phyloP scores from a whole-genome alignment of 495 filamentous ascomycete genomes.

The Paragyromitra xinjiangensis region DNA sequence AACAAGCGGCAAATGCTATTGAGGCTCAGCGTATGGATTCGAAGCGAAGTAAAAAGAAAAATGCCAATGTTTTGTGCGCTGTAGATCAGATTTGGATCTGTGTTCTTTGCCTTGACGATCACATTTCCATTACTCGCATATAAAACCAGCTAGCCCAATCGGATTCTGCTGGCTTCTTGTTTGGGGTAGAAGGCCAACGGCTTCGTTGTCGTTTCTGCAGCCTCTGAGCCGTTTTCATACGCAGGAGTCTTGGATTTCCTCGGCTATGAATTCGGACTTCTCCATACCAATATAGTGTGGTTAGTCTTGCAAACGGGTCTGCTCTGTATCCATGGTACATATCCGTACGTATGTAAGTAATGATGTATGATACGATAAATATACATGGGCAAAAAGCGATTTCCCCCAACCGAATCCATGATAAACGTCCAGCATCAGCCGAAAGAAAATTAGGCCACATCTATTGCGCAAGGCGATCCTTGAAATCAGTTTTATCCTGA shows the following conservation, averaged over 20 bases:
- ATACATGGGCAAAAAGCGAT: slow-evolving; percentile 38
- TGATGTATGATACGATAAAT: slow-evolving; percentile 37
- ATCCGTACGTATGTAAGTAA: slow-evolving; percentile 43
- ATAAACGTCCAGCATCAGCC: slow-evolving; percentile 33
- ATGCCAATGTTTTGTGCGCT: slow-evolving; percentile 31
- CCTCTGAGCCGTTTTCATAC: slow-evolving; percentile 39
- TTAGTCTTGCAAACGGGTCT: slow-evolving; percentile 38
- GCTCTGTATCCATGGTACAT: slow-evolving; percentile 47
- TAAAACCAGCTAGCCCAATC: slow-evolving; percentile 42
- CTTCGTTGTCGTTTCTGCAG: slow-evolving; percentile 31
- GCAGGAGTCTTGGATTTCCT: slow-evolving; percentile 7
- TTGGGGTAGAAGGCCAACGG: slow-evolving; percentile 23
- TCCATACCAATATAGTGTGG: slow-evolving; percentile 20
- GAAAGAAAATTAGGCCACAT: slow-evolving; percentile 27
- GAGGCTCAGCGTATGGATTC: slow-evolving; percentile 42
- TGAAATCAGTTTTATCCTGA: slow-evolving; percentile 36
- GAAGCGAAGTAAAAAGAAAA: slow-evolving; percentile 49
- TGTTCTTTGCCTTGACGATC: slow-evolving; percentile 40
- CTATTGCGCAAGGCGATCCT: slow-evolving; percentile 44
- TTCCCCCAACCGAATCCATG: slow-evolving; percentile 26
- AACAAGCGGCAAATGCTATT: slow-evolving; percentile 24
- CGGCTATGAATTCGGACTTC: slow-evolving; percentile 30
- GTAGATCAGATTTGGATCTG: slow-evolving; percentile 56
- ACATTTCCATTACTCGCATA: slow-evolving; percentile 52
- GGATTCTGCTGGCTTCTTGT: slow-evolving; percentile 21